Evolutionary conservation across 805 yeast genomes (phyloP).

Genomic region (Saturnispora dispora): DNA sequence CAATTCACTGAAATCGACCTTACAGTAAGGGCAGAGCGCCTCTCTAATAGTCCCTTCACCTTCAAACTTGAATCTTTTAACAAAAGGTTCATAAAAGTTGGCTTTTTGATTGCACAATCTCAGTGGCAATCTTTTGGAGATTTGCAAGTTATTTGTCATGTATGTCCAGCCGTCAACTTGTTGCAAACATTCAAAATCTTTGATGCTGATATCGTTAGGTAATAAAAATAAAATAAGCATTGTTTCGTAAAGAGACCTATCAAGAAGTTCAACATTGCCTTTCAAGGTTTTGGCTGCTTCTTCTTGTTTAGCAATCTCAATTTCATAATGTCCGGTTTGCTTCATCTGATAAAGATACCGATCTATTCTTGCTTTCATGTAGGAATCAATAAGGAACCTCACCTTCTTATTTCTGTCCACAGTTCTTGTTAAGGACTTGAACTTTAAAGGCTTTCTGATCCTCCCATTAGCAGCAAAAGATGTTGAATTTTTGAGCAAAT

Average conservation of each 20-base stretch:
- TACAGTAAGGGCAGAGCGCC: constrained; percentile 28
- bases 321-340: background rate
- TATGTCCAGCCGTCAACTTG: background rate
- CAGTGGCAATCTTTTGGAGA: constrained; percentile 3
- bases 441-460: background rate
- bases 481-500: background rate
- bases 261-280: background rate
- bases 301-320: background rate
- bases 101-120: constrained; percentile 6
- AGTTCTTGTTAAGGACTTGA: background rate
- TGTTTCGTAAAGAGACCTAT: background rate
- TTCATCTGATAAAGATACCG: background rate
- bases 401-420: background rate
- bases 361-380: background rate
- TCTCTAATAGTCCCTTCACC: constrained; percentile 15
- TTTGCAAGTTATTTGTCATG: background rate
- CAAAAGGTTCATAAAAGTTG: constrained; percentile 14
- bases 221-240: background rate
- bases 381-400: background rate
- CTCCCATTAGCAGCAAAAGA: background rate
- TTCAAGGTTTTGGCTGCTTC: background rate
- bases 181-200: background rate
- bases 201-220: background rate
- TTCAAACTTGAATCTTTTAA: constrained; percentile 14
- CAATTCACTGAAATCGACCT: constrained; percentile 1